phyloP scores from a whole-genome alignment of 306 rosid species.

The Vachellia pachyceras region DNA sequence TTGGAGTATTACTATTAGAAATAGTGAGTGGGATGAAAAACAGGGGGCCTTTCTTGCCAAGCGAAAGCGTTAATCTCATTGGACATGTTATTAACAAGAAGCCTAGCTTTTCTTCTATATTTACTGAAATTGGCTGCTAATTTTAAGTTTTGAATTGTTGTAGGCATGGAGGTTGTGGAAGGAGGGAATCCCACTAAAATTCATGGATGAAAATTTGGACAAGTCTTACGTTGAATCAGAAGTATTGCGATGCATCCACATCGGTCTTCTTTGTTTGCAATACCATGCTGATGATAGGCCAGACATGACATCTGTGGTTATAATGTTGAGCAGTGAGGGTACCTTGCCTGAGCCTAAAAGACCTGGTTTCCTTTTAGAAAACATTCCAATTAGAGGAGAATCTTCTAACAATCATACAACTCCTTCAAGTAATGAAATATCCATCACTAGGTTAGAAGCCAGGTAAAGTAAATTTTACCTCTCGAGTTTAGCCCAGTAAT shows the following conservation, averaged over 20 bases:
- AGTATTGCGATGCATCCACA: conserved; percentile 45
- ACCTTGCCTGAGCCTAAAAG: conserved; percentile 48
- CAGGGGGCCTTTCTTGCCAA: neutral
- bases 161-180: conserved; percentile 45
- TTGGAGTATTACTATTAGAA: conserved; percentile 27
- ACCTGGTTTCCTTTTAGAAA: conserved; percentile 37
- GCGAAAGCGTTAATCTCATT: neutral
- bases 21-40: conserved; percentile 37
- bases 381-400: neutral
- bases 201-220: conserved; percentile 30
- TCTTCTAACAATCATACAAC: conserved; percentile 15
- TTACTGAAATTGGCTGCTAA: neutral
- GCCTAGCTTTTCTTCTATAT: neutral
- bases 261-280: conserved; percentile 58
- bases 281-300: conserved; percentile 53
- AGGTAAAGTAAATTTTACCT: conserved; percentile 1
- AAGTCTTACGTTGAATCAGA: conserved; percentile 3
- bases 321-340: conserved; percentile 47
- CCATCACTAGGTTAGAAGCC: conserved; percentile 6
- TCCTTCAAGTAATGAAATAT: conserved; percentile 28
- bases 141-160: neutral
- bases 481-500: neutral
- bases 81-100: conserved; percentile 7
- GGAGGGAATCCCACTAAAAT: conserved; percentile 15
- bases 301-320: conserved; percentile 49